Conservation (phyloP, 2,329 filamentous ascomycete genomes). For the Beauveria brongniartii region DNA sequence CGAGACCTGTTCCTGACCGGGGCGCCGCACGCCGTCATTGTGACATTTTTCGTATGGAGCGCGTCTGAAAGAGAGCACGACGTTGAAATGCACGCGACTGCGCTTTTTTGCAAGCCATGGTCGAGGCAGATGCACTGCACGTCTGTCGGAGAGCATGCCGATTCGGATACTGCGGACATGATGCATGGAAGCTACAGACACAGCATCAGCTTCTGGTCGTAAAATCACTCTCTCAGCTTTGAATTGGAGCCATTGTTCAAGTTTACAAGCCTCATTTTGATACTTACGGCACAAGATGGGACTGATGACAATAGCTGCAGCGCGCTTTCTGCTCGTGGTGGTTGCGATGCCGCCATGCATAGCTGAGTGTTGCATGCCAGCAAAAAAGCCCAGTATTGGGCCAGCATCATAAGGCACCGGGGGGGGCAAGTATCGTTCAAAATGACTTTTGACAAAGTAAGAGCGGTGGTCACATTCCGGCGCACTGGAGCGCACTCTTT, state of each 20-base stretch:
- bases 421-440: no score
- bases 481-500: neutral
- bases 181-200: neutral
- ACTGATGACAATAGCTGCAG: neutral
- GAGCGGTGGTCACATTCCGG: neutral
- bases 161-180: neutral
- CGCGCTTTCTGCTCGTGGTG: neutral
- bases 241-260: no score
- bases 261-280: no score
- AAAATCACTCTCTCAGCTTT: neutral
- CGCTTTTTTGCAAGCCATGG: neutral
- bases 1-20: slow-evolving; percentile 23
- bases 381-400: neutral
- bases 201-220: neutral
- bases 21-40: slow-evolving; percentile 21
- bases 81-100: neutral
- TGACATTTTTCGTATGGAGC: slow-evolving; percentile 13
- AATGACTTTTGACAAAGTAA: neutral
- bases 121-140: neutral
- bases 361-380: neutral
- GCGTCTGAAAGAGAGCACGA: neutral
- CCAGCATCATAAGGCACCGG: neutral
- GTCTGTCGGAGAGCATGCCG: neutral
- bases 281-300: neutral
- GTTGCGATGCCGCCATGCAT: neutral